phyloP scores from a whole-genome alignment of 768 basidiomycete species.

The Amanita jacksonii region DNA sequence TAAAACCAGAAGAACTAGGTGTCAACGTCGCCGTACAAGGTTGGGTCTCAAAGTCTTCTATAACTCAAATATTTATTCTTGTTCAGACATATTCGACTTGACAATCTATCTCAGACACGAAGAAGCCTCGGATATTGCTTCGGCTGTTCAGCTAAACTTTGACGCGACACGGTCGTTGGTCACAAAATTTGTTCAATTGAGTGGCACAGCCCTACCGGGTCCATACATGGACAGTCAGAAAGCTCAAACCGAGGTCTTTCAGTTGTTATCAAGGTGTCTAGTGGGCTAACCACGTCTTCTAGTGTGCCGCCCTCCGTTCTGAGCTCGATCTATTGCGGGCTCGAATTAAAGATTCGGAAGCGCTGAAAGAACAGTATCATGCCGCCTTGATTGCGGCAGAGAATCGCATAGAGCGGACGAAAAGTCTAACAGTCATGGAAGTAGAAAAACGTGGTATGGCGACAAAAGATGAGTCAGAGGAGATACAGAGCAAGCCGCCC shows the following conservation, averaged over 20 bases:
- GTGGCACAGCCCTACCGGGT: constrained; percentile 28
- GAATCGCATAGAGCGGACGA: constrained; percentile 51
- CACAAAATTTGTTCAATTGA: constrained; percentile 42
- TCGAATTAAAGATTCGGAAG: constrained; percentile 40
- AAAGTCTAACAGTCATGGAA: constrained; percentile 43
- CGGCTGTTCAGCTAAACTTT: constrained; percentile 44
- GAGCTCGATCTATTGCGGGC: constrained; percentile 42
- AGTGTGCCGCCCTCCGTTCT: constrained; percentile 53
- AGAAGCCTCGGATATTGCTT: constrained; percentile 25
- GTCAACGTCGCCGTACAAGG: constrained; percentile 33
- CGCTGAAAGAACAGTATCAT: constrained; percentile 38
- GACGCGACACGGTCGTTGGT: constrained; percentile 52
- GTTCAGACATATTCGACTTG: constrained; percentile 38
- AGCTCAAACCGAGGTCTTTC: constrained; percentile 47
- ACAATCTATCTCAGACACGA: constrained; percentile 30
- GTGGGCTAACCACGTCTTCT: constrained; percentile 10
- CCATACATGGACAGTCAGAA: constrained; percentile 39
- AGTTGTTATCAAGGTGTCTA: not conserved
- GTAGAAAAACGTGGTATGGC: constrained; percentile 29
- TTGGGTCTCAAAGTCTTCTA: constrained; percentile 14
- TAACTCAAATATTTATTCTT: constrained; percentile 2
- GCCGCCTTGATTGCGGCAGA: constrained; percentile 46
- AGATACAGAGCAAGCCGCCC: constrained; percentile 41
- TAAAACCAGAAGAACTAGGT: constrained; percentile 38
- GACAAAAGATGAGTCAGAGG: constrained; percentile 33